Conservation (phyloP, 2,329 filamentous ascomycete species). For the Neocucurbitaria cava region DNA sequence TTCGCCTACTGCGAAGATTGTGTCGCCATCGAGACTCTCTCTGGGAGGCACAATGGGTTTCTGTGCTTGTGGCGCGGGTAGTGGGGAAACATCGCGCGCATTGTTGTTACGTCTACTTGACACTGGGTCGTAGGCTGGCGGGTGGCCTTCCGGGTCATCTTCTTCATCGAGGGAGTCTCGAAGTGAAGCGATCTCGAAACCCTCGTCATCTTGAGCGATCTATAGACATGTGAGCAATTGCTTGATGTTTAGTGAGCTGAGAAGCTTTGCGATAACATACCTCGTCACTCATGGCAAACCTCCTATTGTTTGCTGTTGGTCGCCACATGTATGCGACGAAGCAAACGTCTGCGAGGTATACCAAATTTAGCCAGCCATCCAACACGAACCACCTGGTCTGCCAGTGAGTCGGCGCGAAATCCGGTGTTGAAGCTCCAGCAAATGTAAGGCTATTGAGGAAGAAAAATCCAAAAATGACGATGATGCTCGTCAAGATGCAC, state of each 20-base stretch:
- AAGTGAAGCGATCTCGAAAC: slow-evolving; percentile 94
- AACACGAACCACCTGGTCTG: slow-evolving; percentile 96
- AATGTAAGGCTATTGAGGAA: slow-evolving; percentile 98
- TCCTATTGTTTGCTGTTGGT: slow-evolving; percentile 92
- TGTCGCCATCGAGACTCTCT: slow-evolving; percentile 82
- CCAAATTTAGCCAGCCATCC: slow-evolving; percentile 95
- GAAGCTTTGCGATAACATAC: slow-evolving; percentile 49
- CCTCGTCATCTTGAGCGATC: slow-evolving; percentile 97
- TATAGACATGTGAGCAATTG: slow-evolving; percentile 47
- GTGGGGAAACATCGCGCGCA: slow-evolving; percentile 53
- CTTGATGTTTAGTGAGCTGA: neutral
- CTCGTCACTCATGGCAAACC: slow-evolving; percentile 99
- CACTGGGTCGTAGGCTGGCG: slow-evolving; percentile 51
- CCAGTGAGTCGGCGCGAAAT: slow-evolving; percentile 97
- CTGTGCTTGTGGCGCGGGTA: slow-evolving; percentile 61
- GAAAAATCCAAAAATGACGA: slow-evolving; percentile 98
- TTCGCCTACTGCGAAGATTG: slow-evolving; percentile 90
- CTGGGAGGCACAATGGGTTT: slow-evolving; percentile 59
- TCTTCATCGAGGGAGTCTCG: slow-evolving; percentile 75
- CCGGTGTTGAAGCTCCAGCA: slow-evolving; percentile 80
- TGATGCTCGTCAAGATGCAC: slow-evolving; percentile 89
- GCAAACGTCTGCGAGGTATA: slow-evolving; percentile 91
- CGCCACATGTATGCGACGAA: slow-evolving; percentile 97
- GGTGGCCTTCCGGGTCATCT: slow-evolving; percentile 53
- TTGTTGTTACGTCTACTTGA: slow-evolving; percentile 33